Base-by-base conservation (phyloP, 257 asterid genomes). In the Datura wrightii region DNA sequence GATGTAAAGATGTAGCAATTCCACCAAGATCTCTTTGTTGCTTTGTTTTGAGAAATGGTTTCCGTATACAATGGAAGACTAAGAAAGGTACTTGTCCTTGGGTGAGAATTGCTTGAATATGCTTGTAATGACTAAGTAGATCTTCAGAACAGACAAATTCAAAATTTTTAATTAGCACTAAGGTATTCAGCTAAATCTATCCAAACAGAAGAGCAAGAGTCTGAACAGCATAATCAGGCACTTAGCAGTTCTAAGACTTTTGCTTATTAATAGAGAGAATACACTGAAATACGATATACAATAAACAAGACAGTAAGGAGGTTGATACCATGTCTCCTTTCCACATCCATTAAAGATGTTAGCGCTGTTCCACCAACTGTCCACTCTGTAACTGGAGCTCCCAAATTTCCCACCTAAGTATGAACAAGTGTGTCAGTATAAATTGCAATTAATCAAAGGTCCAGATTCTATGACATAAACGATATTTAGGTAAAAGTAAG, bases 291-390 rank as follows among this genome's bases (percentile, higher is more conserved):
- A 8, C 7, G 19, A 8, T 2, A 78, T 36, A 37, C 46, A 62
- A 79, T 74, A 82, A 65, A 78, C 72, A 74, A 65, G 67, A 5
- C 72, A 76, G 42, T 19, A 11, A 42, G 18, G 72, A 83, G 82
- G 55, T 18, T 60, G 70, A n/a, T 92, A 97, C 99, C 99, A 3
- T 97, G 99, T 92, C 99, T 94, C 90, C 99, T 94, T 85, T 97
- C 99, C 19, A 97, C 99, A 87, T 97, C 99, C 99, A 97, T 95
- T 42, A 97, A 85, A n/a, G 99, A 86, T 54, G 99, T 97, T 90
- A 97, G 86, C 5, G 99, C 93, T 44, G 99, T 97, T 89, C 99
- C 99, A 86, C 99, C 97, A 36, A 94, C 97, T 34, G 92, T 95
- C 99, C 99, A 97, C 44, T 95, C 93, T 85, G 91, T 90, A 79